Base-by-base conservation (phyloP, 2,329 filamentous ascomycete genomes). In the Diaporthe aspalathi region DNA sequence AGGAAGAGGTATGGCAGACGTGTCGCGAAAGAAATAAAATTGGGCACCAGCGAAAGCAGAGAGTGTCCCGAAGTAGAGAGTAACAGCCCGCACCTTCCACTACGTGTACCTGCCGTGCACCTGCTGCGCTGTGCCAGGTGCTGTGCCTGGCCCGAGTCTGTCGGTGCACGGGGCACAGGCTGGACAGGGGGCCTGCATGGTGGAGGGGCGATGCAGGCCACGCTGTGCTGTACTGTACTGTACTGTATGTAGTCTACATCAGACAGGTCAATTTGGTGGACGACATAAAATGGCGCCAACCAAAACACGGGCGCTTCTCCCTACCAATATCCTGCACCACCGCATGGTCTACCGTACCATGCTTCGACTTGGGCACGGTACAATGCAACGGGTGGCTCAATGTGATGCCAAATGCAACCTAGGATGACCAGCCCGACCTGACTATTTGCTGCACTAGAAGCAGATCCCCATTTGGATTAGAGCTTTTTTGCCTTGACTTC, bases 1-100 rank as follows among this genome's bases (percentile, higher is more conserved):
- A 65, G 67, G n/a, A 32, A 49, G 65, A 65, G 50, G 60, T 67
- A 29, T 32, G 45, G 45, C 45, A 65, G 57, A 71, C 54, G 72
- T 66, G 66, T 56, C 53, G 66, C 63, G 53, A 57, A 63, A 70
- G 68, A 68, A 71, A 73, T 73, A 60, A 70, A 70, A 73, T 38
- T 60, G 68, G 68, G 69, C 71, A 67, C 71, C 71, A n/a, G n/a
- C n/a, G n/a, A n/a, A n/a, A n/a, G n/a, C 56, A 50, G 54, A 56
- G 32, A 68, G 67, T 38, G 35, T 56, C 43, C 43, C 24, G 43
- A 50, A 45, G 29, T 29, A 47, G 66, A 56, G 52, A 68, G 53
- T 53, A 68, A 47, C 50, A 24, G 40, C 66, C 57, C 40, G n/a
- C 40, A 38, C 35, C 35, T 2, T 7, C 35, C 35, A 38, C 35